Percentiles rank a stretch among this genome's conserved stretches.
phyloP scores from a whole-genome alignment of 1,284 basidiomycete species.

The Melampsora abietis-canadensis region DNA sequence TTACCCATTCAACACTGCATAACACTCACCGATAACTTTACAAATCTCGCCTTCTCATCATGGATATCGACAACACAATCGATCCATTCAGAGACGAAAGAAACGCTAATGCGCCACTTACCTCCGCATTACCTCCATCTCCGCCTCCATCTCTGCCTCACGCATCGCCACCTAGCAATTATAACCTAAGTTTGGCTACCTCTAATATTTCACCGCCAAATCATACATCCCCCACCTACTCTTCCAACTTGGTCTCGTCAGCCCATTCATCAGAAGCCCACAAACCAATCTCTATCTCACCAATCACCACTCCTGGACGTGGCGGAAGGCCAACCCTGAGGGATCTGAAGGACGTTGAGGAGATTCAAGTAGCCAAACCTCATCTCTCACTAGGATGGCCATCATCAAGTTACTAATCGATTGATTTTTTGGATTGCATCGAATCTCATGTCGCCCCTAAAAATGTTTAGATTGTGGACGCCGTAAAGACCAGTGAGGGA shows the following conservation, averaged over 20 bases:
- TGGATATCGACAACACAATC: constrained; percentile 11
- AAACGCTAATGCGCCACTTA: background rate
- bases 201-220: constrained; percentile 18
- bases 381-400: background rate
- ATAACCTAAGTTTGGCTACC: constrained; percentile 8
- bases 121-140: constrained; percentile 6
- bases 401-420: background rate
- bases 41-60: background rate
- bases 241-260: constrained; percentile 1
- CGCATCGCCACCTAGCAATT: constrained; percentile 14
- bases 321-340: constrained; percentile 39
- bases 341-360: constrained; percentile 39
- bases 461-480: constrained; percentile 73
- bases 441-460: background rate
- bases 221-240: constrained; percentile 17
- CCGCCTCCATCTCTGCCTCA: constrained; percentile 3
- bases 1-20: no score
- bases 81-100: constrained; percentile 30
- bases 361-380: constrained; percentile 20
- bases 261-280: background rate
- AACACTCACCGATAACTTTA: background rate
- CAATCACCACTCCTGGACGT: constrained; percentile 33
- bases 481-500: constrained; percentile 86
- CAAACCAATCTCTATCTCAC: constrained; percentile 21
- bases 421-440: background rate